Conservation (phyloP, 164 flowering plant genomes). For the Vitis vinifera region DNA sequence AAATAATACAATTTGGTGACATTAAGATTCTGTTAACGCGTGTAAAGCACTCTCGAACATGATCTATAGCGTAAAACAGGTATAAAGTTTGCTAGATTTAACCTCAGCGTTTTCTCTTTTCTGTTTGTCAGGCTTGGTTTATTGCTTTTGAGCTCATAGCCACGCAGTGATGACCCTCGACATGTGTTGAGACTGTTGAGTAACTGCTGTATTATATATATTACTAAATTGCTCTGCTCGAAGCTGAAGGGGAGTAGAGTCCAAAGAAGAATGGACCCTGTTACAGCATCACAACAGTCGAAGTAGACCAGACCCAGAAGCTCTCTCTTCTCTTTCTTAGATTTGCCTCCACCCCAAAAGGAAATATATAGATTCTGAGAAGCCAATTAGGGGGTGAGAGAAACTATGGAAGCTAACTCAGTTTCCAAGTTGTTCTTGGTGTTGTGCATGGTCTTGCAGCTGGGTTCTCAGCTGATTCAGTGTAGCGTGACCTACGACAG, state of each 20-base stretch:
- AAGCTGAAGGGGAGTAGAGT: neutral
- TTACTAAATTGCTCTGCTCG: neutral
- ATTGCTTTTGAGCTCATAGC: slow-evolving; percentile 6
- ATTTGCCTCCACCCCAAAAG: neutral
- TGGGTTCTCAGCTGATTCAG: slow-evolving; percentile 27
- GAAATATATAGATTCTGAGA: neutral
- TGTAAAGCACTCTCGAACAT: neutral
- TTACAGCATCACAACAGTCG: neutral
- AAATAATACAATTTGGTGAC: no score
- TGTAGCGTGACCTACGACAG: slow-evolving; percentile 54
- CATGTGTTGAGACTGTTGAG: slow-evolving; percentile 14
- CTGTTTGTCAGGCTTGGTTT: slow-evolving; percentile 3
- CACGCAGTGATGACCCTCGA: slow-evolving; percentile 15
- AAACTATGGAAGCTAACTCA: slow-evolving; percentile 18
- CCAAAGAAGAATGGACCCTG: neutral
- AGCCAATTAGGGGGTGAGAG: neutral
- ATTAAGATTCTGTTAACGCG: neutral
- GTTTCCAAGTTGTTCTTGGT: slow-evolving; percentile 20
- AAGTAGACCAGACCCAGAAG: no score
- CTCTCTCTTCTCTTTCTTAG: slow-evolving; percentile 12
- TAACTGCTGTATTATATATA: slow-evolving; percentile 5
- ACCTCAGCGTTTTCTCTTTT: neutral
- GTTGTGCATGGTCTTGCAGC: slow-evolving; percentile 16
- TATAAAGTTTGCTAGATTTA: neutral
- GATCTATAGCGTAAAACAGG: neutral